A percentile compares a stretch with the other conserved stretches of the same genome.
phyloP scores from a whole-genome alignment of 345 rosid genomes.

The Eucalyptus tenuipes region DNA sequence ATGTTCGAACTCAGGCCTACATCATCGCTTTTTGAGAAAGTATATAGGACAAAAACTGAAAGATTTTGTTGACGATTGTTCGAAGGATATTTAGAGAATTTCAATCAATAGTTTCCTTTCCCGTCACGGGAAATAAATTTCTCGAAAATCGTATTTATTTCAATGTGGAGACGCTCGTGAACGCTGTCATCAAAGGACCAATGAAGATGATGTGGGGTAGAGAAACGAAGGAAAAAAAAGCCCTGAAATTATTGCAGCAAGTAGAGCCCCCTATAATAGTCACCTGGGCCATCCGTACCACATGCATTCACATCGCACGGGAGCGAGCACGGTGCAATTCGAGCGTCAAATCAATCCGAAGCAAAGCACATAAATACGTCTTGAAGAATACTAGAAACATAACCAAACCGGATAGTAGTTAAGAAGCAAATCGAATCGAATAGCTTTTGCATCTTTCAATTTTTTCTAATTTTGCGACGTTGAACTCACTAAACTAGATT shows the following conservation, averaged over 20 bases:
- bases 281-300: neutral
- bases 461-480: neutral
- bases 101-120: too few relatives aligned
- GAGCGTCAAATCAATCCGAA: too few relatives aligned
- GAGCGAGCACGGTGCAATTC: fast-evolving
- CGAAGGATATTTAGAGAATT: neutral
- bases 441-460: neutral
- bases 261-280: neutral
- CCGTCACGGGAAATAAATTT: neutral
- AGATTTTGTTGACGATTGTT: too few relatives aligned
- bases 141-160: neutral
- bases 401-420: too few relatives aligned
- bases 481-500: neutral
- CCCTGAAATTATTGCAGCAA: too few relatives aligned
- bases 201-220: neutral
- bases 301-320: neutral
- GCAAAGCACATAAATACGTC: fast-evolving
- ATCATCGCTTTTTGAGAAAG: neutral
- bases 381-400: neutral
- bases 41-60: neutral
- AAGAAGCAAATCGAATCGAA: too few relatives aligned
- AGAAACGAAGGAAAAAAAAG: too few relatives aligned
- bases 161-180: neutral
- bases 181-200: neutral
- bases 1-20: neutral